Evolutionary conservation across 139 green algal genomes (phyloP), one percentile per base, ranked within the genome.

Genomic region (Auxenochlorella pyrenoidosa): DNA sequence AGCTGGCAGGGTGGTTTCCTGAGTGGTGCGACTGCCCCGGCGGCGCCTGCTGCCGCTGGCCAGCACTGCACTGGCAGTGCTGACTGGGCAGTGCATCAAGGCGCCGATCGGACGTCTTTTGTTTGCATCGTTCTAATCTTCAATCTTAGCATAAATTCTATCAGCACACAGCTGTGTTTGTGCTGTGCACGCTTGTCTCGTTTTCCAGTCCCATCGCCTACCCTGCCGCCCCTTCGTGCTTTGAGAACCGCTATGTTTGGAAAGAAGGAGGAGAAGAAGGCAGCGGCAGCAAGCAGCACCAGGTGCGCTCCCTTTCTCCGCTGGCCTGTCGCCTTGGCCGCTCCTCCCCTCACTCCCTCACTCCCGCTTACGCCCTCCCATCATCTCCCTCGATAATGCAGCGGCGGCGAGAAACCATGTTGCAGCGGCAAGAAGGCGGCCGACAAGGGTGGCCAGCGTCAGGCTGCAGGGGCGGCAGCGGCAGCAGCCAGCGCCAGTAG

Each of bases 371-470:
- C 71, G 19, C 71, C 71, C 19, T 15, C 21, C 24, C 12, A 2
- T 24, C 26, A 12, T 5, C 26, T 18, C n/a, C 32, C 28, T 63
- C 32, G 13, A 2, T 1, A 19, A 0, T 68, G 76, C 76, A 44
- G 76, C 47, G 65, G 22, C 32, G 34, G 5, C 58, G 58, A 72
- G 36, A 84, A 84, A 36, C 58, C 79, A 8, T 84, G 79, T 54
- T 84, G 54, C 79, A 73, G 79, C 79, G 79, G 36, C 54, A 84
- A 84, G 58, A 47, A 71, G 79, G 79, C 54, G 34, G 66, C 44
- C 8, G 43, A 40, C 24, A 84, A 68, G 34, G 41, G 41, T 24
- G 32, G 34, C 41, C 12, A 47, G 71, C 70, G 78, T 41, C 70
- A 71, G 26, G 13, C 38, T 8, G 82, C 70, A 12, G 79, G 34